Evolutionary conservation across 305 asterid species (phyloP).

Genomic region (Rubia peregrina): DNA sequence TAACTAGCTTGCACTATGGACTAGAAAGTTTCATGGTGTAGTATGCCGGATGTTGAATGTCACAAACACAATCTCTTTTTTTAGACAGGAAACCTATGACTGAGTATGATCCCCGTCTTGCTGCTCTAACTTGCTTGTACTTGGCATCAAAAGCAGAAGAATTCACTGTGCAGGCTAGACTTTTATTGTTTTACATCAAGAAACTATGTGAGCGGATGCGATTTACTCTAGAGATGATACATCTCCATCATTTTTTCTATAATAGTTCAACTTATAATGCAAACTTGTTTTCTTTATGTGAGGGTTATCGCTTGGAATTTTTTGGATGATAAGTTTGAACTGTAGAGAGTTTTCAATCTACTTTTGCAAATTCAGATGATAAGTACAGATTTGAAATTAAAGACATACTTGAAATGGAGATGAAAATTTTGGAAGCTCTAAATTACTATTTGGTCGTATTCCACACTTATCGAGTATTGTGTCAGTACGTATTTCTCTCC

Average conservation of each 20-base stretch:
- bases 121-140: conserved; percentile 89
- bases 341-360: conserved; percentile 15
- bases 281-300: background rate
- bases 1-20: background rate
- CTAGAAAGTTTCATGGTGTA: background rate
- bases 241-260: background rate
- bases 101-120: conserved; percentile 88
- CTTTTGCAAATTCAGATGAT: conserved; percentile 64
- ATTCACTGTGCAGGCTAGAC: conserved; percentile 89
- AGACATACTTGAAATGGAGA: conserved; percentile 96
- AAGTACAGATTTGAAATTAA: conserved; percentile 73
- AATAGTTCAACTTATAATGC: background rate
- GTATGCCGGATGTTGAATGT: background rate
- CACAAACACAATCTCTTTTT: background rate
- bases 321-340: conserved; percentile 7
- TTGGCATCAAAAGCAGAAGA: conserved; percentile 98
- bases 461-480: conserved; percentile 79
- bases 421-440: conserved; percentile 92
- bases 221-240: background rate
- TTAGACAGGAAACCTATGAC: conserved; percentile 70
- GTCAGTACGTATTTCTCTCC: conserved; percentile 48
- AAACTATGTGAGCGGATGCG: conserved; percentile 46
- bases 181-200: conserved; percentile 72
- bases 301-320: conserved; percentile 8
- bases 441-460: conserved; percentile 79